Evolutionary conservation across 2,329 filamentous ascomycete genomes (phyloP).

Genomic region (Fusarium haematococcum): DNA sequence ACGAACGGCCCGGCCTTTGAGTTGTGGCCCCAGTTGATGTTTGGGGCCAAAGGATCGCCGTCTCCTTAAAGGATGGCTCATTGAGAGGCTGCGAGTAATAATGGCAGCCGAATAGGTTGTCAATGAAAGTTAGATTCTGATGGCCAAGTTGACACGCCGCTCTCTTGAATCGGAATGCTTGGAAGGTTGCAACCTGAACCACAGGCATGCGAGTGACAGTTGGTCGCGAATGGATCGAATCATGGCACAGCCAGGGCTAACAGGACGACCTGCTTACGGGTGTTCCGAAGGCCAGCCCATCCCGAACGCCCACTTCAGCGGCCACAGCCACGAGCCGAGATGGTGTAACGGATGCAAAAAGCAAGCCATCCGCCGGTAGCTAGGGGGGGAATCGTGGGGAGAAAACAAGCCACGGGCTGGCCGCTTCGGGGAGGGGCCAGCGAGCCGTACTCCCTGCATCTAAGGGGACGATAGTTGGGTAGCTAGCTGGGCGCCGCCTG

Average conservation of each 20-base stretch:
- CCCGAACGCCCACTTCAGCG: background rate
- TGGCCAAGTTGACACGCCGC: background rate
- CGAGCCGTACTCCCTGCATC: constrained; percentile 33
- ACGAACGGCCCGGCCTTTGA: background rate
- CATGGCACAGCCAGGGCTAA: background rate
- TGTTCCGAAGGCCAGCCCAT: background rate
- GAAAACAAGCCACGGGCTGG: constrained; percentile 36
- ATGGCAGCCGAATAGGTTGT: background rate
- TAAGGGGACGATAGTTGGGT: constrained; percentile 9
- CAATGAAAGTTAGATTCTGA: background rate
- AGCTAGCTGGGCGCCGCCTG: constrained; percentile 3
- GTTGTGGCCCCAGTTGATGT: background rate
- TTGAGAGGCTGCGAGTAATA: background rate
- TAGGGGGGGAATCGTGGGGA: constrained; percentile 36
- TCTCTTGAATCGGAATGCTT: constrained; percentile 29
- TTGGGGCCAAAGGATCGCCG: background rate
- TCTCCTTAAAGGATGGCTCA: background rate
- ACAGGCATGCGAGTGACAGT: constrained; percentile 4
- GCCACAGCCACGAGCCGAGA: constrained; percentile 19
- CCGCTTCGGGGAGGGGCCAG: constrained; percentile 10
- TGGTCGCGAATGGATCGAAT: background rate
- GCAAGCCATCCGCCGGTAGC: constrained; percentile 29
- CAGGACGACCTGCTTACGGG: background rate
- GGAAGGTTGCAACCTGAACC: constrained; percentile 9
- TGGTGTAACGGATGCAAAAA: constrained; percentile 23